These are phyloP conservation scores for Chlamydomonas applanata DNA, from an alignment of 139 green algal genomes.

Conservation along the genomic window DNA sequence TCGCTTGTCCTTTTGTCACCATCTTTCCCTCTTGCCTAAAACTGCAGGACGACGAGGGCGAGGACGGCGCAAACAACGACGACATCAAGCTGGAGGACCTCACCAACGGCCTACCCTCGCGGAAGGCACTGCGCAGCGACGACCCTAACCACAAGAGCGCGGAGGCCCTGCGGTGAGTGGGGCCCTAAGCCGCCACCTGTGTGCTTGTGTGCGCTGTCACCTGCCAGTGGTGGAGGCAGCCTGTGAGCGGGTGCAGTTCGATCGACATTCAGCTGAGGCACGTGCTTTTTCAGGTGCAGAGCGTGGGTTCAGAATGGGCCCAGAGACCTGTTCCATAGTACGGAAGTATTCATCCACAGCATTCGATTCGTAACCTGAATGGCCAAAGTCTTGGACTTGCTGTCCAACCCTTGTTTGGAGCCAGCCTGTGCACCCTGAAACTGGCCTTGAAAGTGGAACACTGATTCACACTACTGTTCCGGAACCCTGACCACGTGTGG, in stretches of 20 bases:
- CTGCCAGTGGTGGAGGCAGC: not conserved
- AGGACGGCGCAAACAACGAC: not conserved
- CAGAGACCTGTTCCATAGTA: too few relatives aligned
- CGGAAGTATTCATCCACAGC: too few relatives aligned
- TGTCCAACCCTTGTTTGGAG: too few relatives aligned
- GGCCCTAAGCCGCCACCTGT: too few relatives aligned
- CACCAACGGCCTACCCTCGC: slow-evolving; percentile 38
- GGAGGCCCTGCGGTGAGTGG: slow-evolving; percentile 64
- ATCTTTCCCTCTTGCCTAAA: not conserved
- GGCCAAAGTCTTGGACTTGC: too few relatives aligned
- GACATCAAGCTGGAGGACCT: slow-evolving; percentile 37
- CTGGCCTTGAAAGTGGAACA: too few relatives aligned
- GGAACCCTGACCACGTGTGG: too few relatives aligned
- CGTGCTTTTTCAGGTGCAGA: not conserved
- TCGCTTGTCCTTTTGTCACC: too few relatives aligned
- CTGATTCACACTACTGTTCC: too few relatives aligned
- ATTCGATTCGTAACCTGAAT: too few relatives aligned
- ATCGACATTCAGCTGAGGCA: not conserved
- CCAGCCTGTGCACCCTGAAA: too few relatives aligned
- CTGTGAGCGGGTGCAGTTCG: not conserved
- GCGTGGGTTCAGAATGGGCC: not conserved
- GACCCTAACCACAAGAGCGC: slow-evolving; percentile 70
- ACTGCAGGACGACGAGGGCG: slow-evolving; percentile 21
- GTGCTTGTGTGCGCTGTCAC: not conserved
- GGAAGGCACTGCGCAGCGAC: slow-evolving; percentile 73